A percentile compares a stretch with the other conserved stretches of the same genome.
Conservation (phyloP, 305 asterid species). For the Fraxinus baroniana region DNA sequence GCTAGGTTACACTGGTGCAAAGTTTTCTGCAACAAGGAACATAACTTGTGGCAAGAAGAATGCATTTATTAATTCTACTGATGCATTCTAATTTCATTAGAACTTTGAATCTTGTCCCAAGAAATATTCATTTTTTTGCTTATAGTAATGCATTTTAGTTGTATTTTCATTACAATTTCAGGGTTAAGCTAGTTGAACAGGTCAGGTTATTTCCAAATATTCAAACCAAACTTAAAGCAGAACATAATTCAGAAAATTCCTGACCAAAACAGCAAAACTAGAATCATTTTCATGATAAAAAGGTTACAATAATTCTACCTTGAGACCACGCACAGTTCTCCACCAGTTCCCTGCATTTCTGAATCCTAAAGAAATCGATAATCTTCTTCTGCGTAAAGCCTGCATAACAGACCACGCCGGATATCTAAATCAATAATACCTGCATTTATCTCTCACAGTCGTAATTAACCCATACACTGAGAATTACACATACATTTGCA, state of each 20-base stretch:
- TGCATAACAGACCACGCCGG: slow-evolving; percentile 18
- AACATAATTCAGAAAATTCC: not conserved
- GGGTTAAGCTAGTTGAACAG: not conserved
- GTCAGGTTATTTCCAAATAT: not conserved
- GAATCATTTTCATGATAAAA: not conserved
- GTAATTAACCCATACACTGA: slow-evolving; percentile 1
- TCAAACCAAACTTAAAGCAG: not conserved
- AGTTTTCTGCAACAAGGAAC: slow-evolving; percentile 10
- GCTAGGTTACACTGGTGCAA: not conserved
- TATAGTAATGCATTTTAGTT: not conserved
- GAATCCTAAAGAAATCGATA: slow-evolving; percentile 61
- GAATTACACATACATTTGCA: not conserved
- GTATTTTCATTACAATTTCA: slow-evolving; percentile 39
- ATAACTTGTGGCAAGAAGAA: not conserved
- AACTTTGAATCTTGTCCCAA: not conserved
- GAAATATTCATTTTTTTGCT: not conserved
- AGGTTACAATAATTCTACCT: slow-evolving; percentile 43
- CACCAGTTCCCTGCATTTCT: slow-evolving; percentile 43
- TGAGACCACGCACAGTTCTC: slow-evolving; percentile 45
- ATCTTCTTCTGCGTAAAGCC: slow-evolving; percentile 76
- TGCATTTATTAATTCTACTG: not conserved
- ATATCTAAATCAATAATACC: not conserved
- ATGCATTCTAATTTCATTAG: not conserved
- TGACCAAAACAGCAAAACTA: not conserved
- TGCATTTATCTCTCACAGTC: slow-evolving; percentile 6